Evolutionary conservation across 2,329 filamentous ascomycete genomes (phyloP), one percentile per base, ranked within the genome.

Genomic region (Didymella lethalis): DNA sequence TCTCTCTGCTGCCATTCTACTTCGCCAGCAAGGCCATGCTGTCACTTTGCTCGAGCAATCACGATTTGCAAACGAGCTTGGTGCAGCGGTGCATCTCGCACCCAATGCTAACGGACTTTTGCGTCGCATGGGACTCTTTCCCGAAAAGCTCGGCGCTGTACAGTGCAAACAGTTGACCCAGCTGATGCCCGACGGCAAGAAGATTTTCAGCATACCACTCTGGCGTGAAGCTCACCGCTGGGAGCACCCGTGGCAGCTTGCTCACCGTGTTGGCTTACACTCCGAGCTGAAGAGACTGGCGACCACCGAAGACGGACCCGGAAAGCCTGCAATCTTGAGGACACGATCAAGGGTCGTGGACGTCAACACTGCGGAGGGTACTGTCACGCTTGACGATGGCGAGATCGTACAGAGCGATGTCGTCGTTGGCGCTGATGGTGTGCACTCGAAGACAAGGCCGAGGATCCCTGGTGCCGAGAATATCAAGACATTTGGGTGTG

Each of bases 31-130:
- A 52, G 71, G 71, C 16, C 73, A 75, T 47, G 18, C 52, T 2
- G 63, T 73, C 2, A 72, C 68, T 7, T 52, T 74, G 4, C 59
- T 73, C 29, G 72, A 75, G 63, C 82, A 85, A 67, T 87, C 85
- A 0, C 76, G 77, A 1, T 82, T 88, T 32, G 81, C 82, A 16
- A 82, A 78, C 49, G 86, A 88, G 70, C 75, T 80, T 1, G 87
- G 86, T 0, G 86, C 87, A 3, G 86, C 86, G 0, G 81, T 89
- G n/a, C 86, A 89, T 65, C 70, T 89, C 4, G 82, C 84, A 0
- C 86, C 88, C 0, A 90, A 90, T 65, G 77, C 82, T 2, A 87
- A 88, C 69, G 84, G 85, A 0, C 72, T 89, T 2, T 75, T 90
- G 4, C 72, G 74, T 11, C 73, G 79, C 31, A 71, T 83, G 48